Evolutionary conservation across 1,284 basidiomycete species (phyloP).

Genomic region (Mycosarcoma mackinlayi): DNA sequence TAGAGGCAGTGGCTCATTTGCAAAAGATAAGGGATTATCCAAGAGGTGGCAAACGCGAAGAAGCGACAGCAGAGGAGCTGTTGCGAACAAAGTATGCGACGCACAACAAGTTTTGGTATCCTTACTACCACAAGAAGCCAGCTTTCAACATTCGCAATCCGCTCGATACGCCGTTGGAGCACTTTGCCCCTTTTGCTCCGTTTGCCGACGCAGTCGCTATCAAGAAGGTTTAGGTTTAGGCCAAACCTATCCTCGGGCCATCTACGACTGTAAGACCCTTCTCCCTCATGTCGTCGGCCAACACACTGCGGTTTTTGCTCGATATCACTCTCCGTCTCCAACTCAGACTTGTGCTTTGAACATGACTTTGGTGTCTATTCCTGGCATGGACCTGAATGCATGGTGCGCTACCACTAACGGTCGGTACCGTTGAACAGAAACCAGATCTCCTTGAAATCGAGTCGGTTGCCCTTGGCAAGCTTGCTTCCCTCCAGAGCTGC

Average conservation of each 20-base stretch:
- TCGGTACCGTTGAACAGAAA: conserved; percentile 45
- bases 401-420: too few relatives aligned
- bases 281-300: too few relatives aligned
- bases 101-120: conserved; percentile 13
- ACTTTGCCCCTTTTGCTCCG: conserved; percentile 10
- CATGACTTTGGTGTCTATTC: too few relatives aligned
- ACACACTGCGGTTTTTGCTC: too few relatives aligned
- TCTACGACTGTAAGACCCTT: too few relatives aligned
- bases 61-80: neutral
- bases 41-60: neutral
- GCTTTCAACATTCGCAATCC: conserved; percentile 13
- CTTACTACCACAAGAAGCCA: neutral
- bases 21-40: too few relatives aligned
- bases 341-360: too few relatives aligned
- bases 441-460: conserved; percentile 48
- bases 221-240: neutral
- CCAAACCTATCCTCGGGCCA: too few relatives aligned
- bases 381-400: too few relatives aligned
- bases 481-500: conserved; percentile 89
- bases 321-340: too few relatives aligned
- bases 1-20: neutral
- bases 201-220: conserved; percentile 20
- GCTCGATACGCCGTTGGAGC: conserved; percentile 8
- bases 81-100: neutral
- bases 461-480: conserved; percentile 76